These are phyloP conservation scores for Incumbomyces lentus DNA, from an alignment of 2,329 filamentous ascomycete genomes.

Conservation along the genomic window DNA sequence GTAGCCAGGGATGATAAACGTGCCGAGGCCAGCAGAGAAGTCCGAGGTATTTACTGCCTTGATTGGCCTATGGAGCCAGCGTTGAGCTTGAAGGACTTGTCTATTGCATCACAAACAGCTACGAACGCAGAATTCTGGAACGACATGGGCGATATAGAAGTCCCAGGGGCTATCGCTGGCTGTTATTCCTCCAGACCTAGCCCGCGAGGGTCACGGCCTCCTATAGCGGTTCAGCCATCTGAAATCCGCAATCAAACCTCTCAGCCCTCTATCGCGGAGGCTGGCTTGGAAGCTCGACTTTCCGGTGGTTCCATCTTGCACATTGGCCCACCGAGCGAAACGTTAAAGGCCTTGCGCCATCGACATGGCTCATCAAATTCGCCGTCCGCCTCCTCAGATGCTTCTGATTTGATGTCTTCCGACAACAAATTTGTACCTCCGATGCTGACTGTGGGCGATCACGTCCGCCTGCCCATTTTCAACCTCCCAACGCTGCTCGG, in stretches of 20 bases:
- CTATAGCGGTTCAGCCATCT: slow-evolving; percentile 1
- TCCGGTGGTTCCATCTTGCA: neutral
- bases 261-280: neutral
- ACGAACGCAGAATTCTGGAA: neutral
- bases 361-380: neutral
- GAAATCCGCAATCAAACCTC: neutral
- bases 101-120: neutral
- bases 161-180: slow-evolving; percentile 2
- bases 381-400: neutral
- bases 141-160: slow-evolving; percentile 7
- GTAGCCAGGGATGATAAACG: slow-evolving; percentile 4
- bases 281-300: neutral
- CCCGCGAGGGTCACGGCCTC: neutral
- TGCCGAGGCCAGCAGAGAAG: neutral
- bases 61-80: slow-evolving; percentile 1
- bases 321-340: neutral
- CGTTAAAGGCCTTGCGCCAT: neutral
- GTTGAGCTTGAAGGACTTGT: neutral
- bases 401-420: neutral
- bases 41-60: slow-evolving; percentile 6
- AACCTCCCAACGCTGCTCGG: slow-evolving; percentile 12
- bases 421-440: slow-evolving; percentile 10
- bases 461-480: slow-evolving; percentile 15
- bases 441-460: slow-evolving; percentile 12
- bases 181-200: neutral